These are phyloP conservation scores for Medakamo hakoo DNA, from an alignment of 139 green algal species.

Conservation along the genomic window DNA sequence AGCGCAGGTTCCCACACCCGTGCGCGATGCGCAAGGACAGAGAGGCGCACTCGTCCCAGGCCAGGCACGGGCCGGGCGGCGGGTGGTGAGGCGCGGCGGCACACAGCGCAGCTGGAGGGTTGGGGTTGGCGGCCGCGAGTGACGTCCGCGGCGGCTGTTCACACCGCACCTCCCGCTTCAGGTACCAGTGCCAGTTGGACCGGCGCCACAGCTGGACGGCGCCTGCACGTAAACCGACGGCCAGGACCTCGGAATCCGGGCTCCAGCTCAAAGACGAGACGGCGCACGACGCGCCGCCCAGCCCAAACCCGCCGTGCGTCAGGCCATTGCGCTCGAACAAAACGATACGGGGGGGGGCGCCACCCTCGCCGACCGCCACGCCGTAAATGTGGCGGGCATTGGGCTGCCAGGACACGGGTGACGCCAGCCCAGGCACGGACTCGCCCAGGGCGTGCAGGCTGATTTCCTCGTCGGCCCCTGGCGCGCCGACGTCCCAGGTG, in stretches of 20 bases:
- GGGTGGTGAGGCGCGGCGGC: background rate
- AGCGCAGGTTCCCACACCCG: conserved; percentile 2
- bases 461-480: too few species aligned
- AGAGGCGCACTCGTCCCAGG: conserved; percentile 39
- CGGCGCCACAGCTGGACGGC: conserved; percentile 72
- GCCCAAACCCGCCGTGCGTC: conserved; percentile 54
- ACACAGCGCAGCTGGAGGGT: too few species aligned
- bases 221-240: background rate
- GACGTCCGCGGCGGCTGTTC: too few species aligned
- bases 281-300: background rate
- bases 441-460: conserved; percentile 44
- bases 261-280: background rate
- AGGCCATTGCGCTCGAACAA: conserved; percentile 91
- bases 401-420: conserved; percentile 66
- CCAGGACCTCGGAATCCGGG: background rate
- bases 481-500: conserved; percentile 48
- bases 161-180: conserved; percentile 56
- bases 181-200: conserved; percentile 93
- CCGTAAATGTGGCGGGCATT: conserved; percentile 68
- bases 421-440: conserved; percentile 19
- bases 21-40: conserved; percentile 26
- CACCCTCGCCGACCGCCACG: conserved; percentile 7
- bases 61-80: background rate
- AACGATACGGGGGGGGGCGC: conserved; percentile 2
- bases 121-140: too few species aligned